A percentile compares a stretch with the other conserved stretches of the same genome.
These are phyloP conservation scores for Ustilago hordei DNA, from an alignment of 1,284 basidiomycete species.

Conservation along the genomic window DNA sequence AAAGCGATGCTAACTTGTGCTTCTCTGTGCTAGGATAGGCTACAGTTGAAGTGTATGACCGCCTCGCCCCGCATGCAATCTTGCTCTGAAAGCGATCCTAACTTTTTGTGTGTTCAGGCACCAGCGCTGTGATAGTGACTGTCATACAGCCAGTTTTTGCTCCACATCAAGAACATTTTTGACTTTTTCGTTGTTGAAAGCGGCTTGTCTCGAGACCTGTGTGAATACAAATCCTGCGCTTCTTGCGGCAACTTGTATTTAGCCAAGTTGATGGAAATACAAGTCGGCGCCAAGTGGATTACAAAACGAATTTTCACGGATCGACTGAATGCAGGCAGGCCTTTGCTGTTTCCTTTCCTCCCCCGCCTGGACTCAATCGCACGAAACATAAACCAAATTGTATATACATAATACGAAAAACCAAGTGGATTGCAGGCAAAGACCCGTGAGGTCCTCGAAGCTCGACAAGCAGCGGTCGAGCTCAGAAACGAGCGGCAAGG, in stretches of 20 bases:
- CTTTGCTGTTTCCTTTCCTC: neutral
- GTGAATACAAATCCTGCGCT: neutral
- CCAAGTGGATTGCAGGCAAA: too few relatives aligned
- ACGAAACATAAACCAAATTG: too few relatives aligned
- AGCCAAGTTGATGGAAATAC: neutral
- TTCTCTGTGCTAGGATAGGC: neutral
- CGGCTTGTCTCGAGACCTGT: neutral
- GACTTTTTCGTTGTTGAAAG: neutral
- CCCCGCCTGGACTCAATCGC: too few relatives aligned
- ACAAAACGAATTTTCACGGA: slow-evolving; percentile 7
- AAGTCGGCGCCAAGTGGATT: neutral
- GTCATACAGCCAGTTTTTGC: neutral
- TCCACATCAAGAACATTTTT: slow-evolving; percentile 5
- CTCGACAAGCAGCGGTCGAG: too few relatives aligned
- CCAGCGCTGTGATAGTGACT: neutral
- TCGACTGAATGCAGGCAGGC: slow-evolving; percentile 6
- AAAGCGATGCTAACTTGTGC: neutral
- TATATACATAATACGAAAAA: too few relatives aligned
- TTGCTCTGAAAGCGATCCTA: neutral
- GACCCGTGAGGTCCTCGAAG: too few relatives aligned
- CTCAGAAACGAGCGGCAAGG: too few relatives aligned
- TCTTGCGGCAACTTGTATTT: neutral
- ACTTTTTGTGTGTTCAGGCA: slow-evolving; percentile 4
- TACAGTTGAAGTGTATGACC: neutral
- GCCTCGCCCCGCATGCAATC: slow-evolving; percentile 1